These are phyloP conservation scores for Boletus pseudopeckii DNA, from an alignment of 768 basidiomycete genomes.

Conservation along the genomic window DNA sequence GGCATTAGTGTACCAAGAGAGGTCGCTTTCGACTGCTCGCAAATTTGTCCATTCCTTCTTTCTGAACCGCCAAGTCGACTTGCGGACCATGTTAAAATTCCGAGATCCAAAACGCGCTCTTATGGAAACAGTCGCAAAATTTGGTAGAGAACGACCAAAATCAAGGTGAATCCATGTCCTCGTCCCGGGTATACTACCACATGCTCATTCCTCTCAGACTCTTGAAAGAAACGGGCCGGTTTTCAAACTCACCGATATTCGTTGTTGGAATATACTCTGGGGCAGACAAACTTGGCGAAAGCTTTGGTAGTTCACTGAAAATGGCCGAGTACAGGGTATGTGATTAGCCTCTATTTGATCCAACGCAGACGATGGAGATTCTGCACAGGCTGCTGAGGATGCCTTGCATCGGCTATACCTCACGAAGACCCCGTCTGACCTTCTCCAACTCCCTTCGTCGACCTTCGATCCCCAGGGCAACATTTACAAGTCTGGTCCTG, in stretches of 20 bases:
- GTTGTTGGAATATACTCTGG: constrained; percentile 94
- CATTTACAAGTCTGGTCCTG: constrained; percentile 47
- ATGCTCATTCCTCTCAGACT: constrained; percentile 45
- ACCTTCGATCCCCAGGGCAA: constrained; percentile 64
- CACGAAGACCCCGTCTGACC: constrained; percentile 67
- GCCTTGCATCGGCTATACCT: constrained; percentile 80
- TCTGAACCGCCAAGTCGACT: constrained; percentile 79
- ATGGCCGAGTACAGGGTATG: constrained; percentile 94
- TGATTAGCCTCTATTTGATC: not conserved
- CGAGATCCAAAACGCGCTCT: constrained; percentile 78
- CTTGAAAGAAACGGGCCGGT: constrained; percentile 89
- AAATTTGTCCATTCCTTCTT: constrained; percentile 88
- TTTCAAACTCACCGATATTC: constrained; percentile 86
- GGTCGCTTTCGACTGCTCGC: constrained; percentile 82
- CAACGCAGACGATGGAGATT: not conserved
- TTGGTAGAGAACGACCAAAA: constrained; percentile 59
- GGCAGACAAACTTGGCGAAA: constrained; percentile 84
- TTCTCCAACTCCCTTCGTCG: constrained; percentile 66
- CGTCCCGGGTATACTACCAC: not conserved
- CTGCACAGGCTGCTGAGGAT: constrained; percentile 75
- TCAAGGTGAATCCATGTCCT: constrained; percentile 48
- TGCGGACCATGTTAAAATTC: constrained; percentile 77
- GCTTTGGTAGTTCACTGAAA: constrained; percentile 85
- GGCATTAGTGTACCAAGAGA: constrained; percentile 84
- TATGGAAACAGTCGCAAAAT: constrained; percentile 66